Percentiles rank a stretch among this genome's conserved stretches.
These are phyloP conservation scores for Fusarium devonianum DNA, from an alignment of 2,329 filamentous ascomycete genomes.

Conservation along the genomic window DNA sequence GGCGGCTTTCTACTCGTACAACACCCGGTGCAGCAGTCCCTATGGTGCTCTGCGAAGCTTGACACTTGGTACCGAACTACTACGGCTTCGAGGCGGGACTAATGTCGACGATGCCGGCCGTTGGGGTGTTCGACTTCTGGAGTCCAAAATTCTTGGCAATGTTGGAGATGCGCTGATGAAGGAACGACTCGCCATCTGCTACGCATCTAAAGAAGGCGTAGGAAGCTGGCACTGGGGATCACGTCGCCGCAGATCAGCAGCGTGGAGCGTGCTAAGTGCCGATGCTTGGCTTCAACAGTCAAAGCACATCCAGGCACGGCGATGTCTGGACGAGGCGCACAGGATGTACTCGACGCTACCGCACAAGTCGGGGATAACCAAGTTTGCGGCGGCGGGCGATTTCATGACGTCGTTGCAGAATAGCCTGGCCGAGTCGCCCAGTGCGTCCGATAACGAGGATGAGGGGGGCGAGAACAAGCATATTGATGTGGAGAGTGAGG, in stretches of 20 bases:
- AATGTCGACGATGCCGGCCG: constrained; percentile 85
- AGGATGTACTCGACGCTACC: constrained; percentile 61
- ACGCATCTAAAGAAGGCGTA: constrained; percentile 73
- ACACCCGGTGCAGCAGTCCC: constrained; percentile 79
- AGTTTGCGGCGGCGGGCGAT: constrained; percentile 58
- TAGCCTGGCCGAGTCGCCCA: constrained; percentile 57
- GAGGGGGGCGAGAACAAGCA: constrained; percentile 55
- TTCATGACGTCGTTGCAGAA: constrained; percentile 62
- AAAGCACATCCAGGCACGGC: constrained; percentile 79
- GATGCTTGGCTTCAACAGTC: constrained; percentile 82
- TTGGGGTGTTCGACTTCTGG: constrained; percentile 83
- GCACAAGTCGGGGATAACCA: constrained; percentile 58
- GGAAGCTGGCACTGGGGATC: constrained; percentile 73
- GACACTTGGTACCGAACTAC: constrained; percentile 78
- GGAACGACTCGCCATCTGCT: constrained; percentile 86
- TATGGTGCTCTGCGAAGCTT: constrained; percentile 84
- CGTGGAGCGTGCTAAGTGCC: constrained; percentile 86
- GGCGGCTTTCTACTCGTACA: constrained; percentile 89
- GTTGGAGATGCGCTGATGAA: constrained; percentile 84
- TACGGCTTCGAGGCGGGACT: constrained; percentile 79
- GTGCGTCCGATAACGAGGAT: constrained; percentile 42
- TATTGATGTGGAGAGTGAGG: constrained; percentile 63
- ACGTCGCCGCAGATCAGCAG: constrained; percentile 81
- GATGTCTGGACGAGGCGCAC: constrained; percentile 75
- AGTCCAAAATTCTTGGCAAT: constrained; percentile 75